These are phyloP conservation scores for Penstemon newberryi DNA, from an alignment of 257 asterid genomes.

Conservation along the genomic window DNA sequence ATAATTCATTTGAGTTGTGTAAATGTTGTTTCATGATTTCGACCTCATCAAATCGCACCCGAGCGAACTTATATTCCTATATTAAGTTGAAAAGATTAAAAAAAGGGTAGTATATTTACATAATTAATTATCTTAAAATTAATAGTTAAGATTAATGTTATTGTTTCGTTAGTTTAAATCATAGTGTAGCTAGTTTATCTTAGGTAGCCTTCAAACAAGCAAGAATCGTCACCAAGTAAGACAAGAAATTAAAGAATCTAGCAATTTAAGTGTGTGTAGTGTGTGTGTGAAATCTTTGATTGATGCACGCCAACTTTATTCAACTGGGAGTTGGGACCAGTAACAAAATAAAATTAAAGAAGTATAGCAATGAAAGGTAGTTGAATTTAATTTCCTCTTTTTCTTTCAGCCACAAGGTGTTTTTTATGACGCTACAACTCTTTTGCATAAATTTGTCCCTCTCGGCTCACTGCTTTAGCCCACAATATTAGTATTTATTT, in stretches of 20 bases:
- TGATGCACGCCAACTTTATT: background rate
- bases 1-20: too few species aligned
- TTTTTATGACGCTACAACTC: background rate
- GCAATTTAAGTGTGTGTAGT: background rate
- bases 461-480: background rate
- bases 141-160: too few species aligned
- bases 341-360: background rate
- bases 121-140: too few species aligned
- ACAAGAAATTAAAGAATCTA: background rate
- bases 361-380: background rate
- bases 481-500: background rate
- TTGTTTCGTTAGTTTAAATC: too few species aligned
- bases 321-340: background rate
- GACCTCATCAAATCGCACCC: too few species aligned
- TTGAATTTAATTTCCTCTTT: background rate
- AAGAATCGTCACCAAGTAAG: background rate
- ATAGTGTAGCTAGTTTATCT: too few species aligned
- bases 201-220: too few species aligned
- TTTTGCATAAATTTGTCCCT: background rate
- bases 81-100: too few species aligned
- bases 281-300: background rate
- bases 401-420: background rate
- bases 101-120: too few species aligned
- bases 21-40: too few species aligned
- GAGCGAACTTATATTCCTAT: too few species aligned